Conservation (phyloP, 1,284 basidiomycete species). For the Papiliotrema nemorosa region DNA sequence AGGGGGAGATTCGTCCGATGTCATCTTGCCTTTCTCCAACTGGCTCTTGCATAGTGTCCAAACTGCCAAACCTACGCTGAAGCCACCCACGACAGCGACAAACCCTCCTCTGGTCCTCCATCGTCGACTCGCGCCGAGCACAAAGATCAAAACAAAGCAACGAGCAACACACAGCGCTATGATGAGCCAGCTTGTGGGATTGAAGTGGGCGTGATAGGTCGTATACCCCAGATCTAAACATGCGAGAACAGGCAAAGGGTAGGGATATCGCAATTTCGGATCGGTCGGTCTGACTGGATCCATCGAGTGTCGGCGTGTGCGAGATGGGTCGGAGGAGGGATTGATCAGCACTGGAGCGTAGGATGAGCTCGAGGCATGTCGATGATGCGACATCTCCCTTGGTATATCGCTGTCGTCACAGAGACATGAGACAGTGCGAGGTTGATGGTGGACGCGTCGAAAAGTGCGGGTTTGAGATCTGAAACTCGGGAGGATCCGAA, state of each 20-base stretch:
- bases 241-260: slow-evolving; percentile 9
- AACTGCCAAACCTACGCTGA: slow-evolving; percentile 7
- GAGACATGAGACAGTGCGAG: too few species aligned
- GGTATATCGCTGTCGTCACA: too few species aligned
- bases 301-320: neutral
- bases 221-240: slow-evolving; percentile 11
- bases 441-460: too few species aligned
- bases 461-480: too few species aligned
- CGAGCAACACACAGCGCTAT: neutral
- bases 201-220: slow-evolving; percentile 1
- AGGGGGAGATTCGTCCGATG: neutral
- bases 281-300: neutral
- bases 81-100: slow-evolving; percentile 10
- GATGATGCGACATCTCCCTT: neutral
- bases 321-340: neutral
- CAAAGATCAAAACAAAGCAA: neutral
- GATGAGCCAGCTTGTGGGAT: neutral
- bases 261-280: slow-evolving; percentile 8
- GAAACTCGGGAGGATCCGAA: too few species aligned
- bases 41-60: slow-evolving; percentile 10
- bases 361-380: neutral
- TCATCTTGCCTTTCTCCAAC: neutral
- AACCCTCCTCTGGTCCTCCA: slow-evolving; percentile 17
- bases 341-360: slow-evolving; percentile 3
- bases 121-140: slow-evolving; percentile 10